Base-by-base conservation (phyloP, 2,329 filamentous ascomycete species). In the Alternaria consortialis region DNA sequence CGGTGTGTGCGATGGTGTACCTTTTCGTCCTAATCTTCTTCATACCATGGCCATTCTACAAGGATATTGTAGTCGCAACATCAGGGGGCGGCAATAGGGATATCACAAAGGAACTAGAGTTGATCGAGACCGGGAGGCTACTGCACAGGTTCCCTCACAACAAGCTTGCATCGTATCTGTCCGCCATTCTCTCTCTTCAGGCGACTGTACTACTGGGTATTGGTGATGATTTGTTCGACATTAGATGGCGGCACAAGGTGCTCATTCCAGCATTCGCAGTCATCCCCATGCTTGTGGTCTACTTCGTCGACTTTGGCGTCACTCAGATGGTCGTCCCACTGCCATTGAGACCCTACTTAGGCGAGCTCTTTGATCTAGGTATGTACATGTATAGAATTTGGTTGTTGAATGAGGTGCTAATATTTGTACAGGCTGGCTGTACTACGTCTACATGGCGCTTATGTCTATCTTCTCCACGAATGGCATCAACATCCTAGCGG, bases 401-500 rank as follows among this genome's bases (percentile, higher is more conserved):
- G 15, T n/a, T 39, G 4, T 31, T 11, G 1, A 2, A 32, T 17
- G n/a, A 27, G 12, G 63, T 53, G 56, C 67, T 76, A 58, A 76
- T 54, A 17, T 37, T 34, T 34, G 15, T 53, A 23, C 54, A 82
- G 80, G 83, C 55, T 82, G 78, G 73, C 70, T 84, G 60, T 99
- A 99, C 86, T 99, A 99, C 82, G 83, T 90, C 74, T 99, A 98
- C 85, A 99, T 99, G 95, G 92, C 93, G 53, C 90, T 91, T 58
- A 87, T 99, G 69, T 92, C 94, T 76, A 99, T 99, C 79, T 99
- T 99, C 83, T 97, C 93, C 70, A 94, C 95, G 7, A 98, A 99
- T 82, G 93, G 93, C 79, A 99, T 99, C 86, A 99, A 99, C 84
- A 99, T 99, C 81, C 84, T 99, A n/a, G 95, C 95, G 0, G 95